Base-by-base conservation (phyloP, 1,139 yeast genomes). In the Meyerozyma sp. region DNA sequence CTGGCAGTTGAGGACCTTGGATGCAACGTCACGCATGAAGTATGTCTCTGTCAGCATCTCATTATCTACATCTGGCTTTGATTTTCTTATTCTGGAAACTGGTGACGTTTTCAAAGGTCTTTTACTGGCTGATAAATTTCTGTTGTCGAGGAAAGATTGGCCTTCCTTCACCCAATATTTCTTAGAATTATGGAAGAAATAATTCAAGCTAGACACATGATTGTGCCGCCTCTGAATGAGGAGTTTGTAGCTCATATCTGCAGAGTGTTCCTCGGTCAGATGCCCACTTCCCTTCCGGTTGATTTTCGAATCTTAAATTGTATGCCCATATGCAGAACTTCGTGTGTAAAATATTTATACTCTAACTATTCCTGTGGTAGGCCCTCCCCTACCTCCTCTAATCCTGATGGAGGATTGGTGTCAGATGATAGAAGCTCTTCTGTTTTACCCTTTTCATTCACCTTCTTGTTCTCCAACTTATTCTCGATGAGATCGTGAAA, bases 401-500 rank as follows among this genome's bases (percentile, higher is more conserved):
- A 30, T 43, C 35, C 44, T 41, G 29, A 28, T 37, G 13, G 41
- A 21, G 14, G 44, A 29, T 16, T 32, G 34, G 13, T 26, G 30
- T 8, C 42, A 45, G 9, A 39, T 25, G 38, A 32, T 40, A 29
- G 43, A 25, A 35, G 52, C 42, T 41, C 48, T 6, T 38, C 57
- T 36, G 60, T 46, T 28, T 40, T 41, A 27, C 48, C 68, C 45
- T 69, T 73, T 47, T 81, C 77, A 49, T 69, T 70, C 41, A 63
- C 55, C 54, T 76, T 78, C 57, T 81, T 82, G 63, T 90, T 90
- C 55, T 88, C 89, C 54, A 93, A 83, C 66, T 93, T 93, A 69
- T 94, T 94, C 58, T 93, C 98, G 61, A 94, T 93, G 63, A 94
- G 77, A 63, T 94, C 95, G 66, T 94, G 96, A 77, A 93, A 91